Base-by-base conservation (phyloP, 305 asterid genomes). In the Fraxinus xanthoxyloides region DNA sequence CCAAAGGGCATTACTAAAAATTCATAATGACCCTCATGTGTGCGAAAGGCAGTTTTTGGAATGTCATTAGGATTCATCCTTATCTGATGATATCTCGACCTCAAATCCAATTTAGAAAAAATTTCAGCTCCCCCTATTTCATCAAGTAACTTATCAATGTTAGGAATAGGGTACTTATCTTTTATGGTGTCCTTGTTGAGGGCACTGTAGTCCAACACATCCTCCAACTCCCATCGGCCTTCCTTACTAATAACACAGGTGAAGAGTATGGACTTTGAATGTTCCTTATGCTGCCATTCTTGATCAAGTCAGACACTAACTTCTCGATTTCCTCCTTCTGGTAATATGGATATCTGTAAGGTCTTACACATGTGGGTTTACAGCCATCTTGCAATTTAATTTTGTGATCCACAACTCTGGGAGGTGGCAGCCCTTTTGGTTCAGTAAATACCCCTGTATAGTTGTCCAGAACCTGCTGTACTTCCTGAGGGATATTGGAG, bases 121-220 rank as follows among this genome's bases (percentile, higher is more conserved):
- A n/a, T 46, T 4, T 32, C 1, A 30, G 80, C 35, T 32, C 35
- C 32, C n/a, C 30, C 28, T 5, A 77, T 8, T 24, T 26, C 3
- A 54, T 77, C 73, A 32, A 77, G 54, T 24, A 76, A 28, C 46
- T 76, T 67, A 10, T 76, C 79, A 7, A 76, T 76, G 2, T 6
- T 48, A 19, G 81, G 75, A 19, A 77, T 21, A 15, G 36, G 81
- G 1, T 32, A 77, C 30, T 77, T 59, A 15, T 77, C 65, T 73
- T 59, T 59, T 0, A 77, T 7, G 8, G 81, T 59, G 6, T 32
- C 74, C 35, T 38, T 34, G 7, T 77, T 77, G 23, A 77, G 31
- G 3, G 74, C 75, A 12, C 75, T 15, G 12, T 77, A 77, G 3
- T 59, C 81, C n/a, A 77, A 5, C 75, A 77, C 24, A 77, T 31